Evolutionary conservation across 73 alveolate genomes (phyloP), one percentile per base, ranked within the genome.

Genomic region (Paramecium biaurelia): DNA sequence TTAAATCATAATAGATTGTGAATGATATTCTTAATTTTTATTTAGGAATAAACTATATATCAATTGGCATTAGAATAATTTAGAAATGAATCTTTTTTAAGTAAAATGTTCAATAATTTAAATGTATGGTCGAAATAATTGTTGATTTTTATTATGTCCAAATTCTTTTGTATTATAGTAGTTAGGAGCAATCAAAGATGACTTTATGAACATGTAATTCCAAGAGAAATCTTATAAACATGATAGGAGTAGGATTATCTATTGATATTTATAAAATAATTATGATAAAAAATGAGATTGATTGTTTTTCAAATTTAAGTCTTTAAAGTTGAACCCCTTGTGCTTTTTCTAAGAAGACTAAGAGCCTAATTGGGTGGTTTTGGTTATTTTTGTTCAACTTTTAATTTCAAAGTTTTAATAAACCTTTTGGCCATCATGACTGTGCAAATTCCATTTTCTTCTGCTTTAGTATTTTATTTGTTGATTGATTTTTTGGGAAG

Each of bases 351-450:
- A 30, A 63, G 84, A 32, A 63, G 41, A 63, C 26, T 63, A 10
- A 30, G 11, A 30, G 84, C 45, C 12, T 63, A 12, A 30, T 26
- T 26, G 84, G 84, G 9, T 53, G 26, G 68, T 53, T 18, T 53
- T 1, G 84, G 84, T 24, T 38, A 23, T 30, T 38, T 26, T 63
- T 63, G n/a, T 7, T 74, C 87, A 15, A 32, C 18, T 74, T 74
- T 74, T 21, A 41, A n/a, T 74, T 74, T 74, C 87, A 34, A 6
- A 74, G 37, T 74, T 41, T 74, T 74, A 74, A 74, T 37, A 37
- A 74, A 74, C 12, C 59, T 21, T 41, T 74, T 74, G 23, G 87
- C 87, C 87, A 74, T 74, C 87, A 74, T 34, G 20, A 74, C 68
- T 5, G 87, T 41, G 68, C 57, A 37, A 34, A 74, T 1, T 74